A percentile compares a stretch with the other conserved stretches of the same genome.
Evolutionary conservation across 345 rosid genomes (phyloP).

Genomic region (Brassica cretica): DNA sequence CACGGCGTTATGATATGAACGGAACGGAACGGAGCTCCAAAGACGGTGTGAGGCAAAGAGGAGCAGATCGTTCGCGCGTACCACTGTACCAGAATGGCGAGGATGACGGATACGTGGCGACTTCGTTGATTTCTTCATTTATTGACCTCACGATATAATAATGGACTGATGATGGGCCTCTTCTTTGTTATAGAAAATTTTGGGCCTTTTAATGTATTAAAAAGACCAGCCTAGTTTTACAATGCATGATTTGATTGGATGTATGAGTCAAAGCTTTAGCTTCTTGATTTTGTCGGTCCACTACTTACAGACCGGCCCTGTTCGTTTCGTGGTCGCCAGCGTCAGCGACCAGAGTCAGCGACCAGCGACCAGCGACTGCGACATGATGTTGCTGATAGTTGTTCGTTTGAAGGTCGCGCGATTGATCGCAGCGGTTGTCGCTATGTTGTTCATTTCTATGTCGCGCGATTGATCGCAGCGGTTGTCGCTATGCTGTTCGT

Average conservation of each 20-base stretch:
- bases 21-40: conserved; percentile 19
- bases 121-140: not conserved
- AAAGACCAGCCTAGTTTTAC: not conserved
- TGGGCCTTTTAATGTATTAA: not conserved
- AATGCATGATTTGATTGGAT: not conserved
- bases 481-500: too few species aligned
- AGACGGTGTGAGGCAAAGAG: conserved; percentile 5
- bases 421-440: too few species aligned
- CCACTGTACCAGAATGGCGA: not conserved
- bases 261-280: conserved; percentile 6
- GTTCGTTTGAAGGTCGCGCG: too few species aligned
- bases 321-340: too few species aligned
- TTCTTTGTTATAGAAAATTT: not conserved
- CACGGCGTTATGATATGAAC: conserved; percentile 19
- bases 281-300: conserved; percentile 26
- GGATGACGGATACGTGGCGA: conserved; percentile 17
- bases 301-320: not conserved
- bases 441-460: too few species aligned
- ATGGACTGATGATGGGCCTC: conserved; percentile 22
- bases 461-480: too few species aligned
- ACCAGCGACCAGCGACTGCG: too few species aligned
- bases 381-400: too few species aligned
- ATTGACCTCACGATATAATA: not conserved
- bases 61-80: not conserved
- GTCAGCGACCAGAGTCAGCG: too few species aligned